A percentile compares a stretch with the other conserved stretches of the same genome.
Conservation (phyloP, 768 basidiomycete species). For the Tulasnella sp. region DNA sequence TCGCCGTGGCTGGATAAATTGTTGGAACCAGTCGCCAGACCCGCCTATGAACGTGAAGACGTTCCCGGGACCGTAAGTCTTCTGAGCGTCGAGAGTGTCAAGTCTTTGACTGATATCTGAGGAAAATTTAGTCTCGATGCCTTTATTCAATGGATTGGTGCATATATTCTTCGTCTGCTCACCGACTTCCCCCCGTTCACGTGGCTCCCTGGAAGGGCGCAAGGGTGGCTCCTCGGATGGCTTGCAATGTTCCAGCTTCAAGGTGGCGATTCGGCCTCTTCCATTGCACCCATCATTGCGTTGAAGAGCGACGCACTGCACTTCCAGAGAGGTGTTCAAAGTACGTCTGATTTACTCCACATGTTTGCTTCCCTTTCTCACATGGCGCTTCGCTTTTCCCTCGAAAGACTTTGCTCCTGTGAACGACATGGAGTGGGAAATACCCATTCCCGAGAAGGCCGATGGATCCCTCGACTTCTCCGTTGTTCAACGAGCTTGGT, state of each 20-base stretch:
- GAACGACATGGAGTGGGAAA: neutral
- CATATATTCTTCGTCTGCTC: neutral
- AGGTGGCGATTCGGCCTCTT: neutral
- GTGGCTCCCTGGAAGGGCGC: neutral
- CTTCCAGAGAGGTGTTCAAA: neutral
- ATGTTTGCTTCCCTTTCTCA: too few relatives aligned
- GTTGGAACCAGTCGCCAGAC: conserved; percentile 32
- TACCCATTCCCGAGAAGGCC: neutral
- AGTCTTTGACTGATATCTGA: neutral
- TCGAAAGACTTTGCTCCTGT: neutral
- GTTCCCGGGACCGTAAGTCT: neutral
- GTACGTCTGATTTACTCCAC: neutral
- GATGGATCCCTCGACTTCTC: neutral
- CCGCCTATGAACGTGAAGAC: neutral
- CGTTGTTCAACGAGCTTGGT: too few relatives aligned
- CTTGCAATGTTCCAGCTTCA: neutral
- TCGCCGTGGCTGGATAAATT: conserved; percentile 36
- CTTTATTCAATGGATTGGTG: neutral
- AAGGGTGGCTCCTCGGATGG: neutral
- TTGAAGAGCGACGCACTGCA: neutral
- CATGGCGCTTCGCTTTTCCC: too few relatives aligned
- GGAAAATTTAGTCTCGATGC: neutral
- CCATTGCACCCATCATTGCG: neutral
- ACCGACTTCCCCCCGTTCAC: neutral
- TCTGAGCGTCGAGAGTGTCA: neutral